phyloP scores from a whole-genome alignment of 2,329 filamentous ascomycete species.

The Orbilia oligospora region DNA sequence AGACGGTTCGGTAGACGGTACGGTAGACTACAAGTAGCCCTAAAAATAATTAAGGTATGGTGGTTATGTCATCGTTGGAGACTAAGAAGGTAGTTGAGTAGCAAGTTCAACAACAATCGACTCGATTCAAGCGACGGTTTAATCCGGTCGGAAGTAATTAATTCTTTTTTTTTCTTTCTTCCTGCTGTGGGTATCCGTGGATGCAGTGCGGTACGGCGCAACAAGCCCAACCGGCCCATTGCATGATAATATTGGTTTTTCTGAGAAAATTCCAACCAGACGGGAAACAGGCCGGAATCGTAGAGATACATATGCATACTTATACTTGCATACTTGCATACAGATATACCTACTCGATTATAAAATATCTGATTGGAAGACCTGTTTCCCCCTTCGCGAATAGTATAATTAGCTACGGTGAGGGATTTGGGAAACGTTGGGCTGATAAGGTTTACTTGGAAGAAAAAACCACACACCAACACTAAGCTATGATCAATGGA shows the following conservation, averaged over 20 bases:
- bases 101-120: constrained; percentile 1
- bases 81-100: too few relatives aligned
- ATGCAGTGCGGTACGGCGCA: background rate
- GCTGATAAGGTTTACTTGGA: background rate
- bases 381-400: too few relatives aligned
- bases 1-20: background rate
- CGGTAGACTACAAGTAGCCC: background rate
- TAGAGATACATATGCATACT: background rate
- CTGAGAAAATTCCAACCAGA: background rate
- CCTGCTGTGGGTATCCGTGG: background rate
- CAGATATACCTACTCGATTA: too few relatives aligned
- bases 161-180: background rate
- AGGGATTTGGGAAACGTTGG: background rate
- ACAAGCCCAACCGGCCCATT: background rate
- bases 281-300: background rate
- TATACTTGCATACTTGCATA: too few relatives aligned
- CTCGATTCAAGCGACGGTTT: background rate
- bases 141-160: background rate
- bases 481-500: too few relatives aligned
- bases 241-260: background rate
- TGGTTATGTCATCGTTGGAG: background rate
- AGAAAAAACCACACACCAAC: constrained; percentile 11
- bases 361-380: constrained; percentile 3
- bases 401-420: too few relatives aligned
- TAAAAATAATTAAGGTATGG: background rate